phyloP scores from a whole-genome alignment of 2,329 filamentous ascomycete species.

The Rutstroemia sp. region DNA sequence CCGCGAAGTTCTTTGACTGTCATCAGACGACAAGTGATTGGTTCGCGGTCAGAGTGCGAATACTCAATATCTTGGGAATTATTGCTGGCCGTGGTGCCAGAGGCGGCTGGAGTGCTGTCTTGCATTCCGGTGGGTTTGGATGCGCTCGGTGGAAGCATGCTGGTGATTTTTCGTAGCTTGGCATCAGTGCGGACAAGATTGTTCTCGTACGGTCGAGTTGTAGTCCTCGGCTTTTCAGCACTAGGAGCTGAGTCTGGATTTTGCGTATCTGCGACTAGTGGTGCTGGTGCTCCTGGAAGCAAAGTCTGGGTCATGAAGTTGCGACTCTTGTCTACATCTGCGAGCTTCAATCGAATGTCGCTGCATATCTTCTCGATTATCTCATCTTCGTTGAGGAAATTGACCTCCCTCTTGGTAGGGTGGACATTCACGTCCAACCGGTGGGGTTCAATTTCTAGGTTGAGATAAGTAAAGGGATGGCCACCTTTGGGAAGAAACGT shows the following conservation, averaged over 20 bases:
- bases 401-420: conserved; percentile 92
- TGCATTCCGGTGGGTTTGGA: conserved; percentile 23
- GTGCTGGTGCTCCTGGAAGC: conserved; percentile 57
- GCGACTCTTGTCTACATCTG: conserved; percentile 84
- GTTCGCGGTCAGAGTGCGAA: conserved; percentile 61
- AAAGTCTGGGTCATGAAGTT: conserved; percentile 93
- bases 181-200: conserved; percentile 87
- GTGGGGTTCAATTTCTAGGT: conserved; percentile 83
- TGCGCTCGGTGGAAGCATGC: conserved; percentile 68
- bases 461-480: conserved; percentile 90
- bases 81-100: not conserved
- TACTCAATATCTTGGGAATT: conserved; percentile 55
- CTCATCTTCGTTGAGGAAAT: conserved; percentile 96
- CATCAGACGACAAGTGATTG: conserved; percentile 64
- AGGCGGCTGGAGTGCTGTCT: conserved; percentile 22
- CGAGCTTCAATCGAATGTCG: conserved; percentile 68
- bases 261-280: conserved; percentile 22
- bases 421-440: conserved; percentile 96
- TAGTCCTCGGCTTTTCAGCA: conserved; percentile 33
- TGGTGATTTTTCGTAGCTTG: conserved; percentile 86
- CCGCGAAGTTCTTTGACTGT: conserved; percentile 80
- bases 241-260: conserved; percentile 18
- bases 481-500: conserved; percentile 86
- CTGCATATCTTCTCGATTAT: conserved; percentile 83
- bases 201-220: conserved; percentile 67